Evolutionary conservation across 768 basidiomycete genomes (phyloP), one percentile per base, ranked within the genome.

Genomic region (Dacryopinax spathularia): DNA sequence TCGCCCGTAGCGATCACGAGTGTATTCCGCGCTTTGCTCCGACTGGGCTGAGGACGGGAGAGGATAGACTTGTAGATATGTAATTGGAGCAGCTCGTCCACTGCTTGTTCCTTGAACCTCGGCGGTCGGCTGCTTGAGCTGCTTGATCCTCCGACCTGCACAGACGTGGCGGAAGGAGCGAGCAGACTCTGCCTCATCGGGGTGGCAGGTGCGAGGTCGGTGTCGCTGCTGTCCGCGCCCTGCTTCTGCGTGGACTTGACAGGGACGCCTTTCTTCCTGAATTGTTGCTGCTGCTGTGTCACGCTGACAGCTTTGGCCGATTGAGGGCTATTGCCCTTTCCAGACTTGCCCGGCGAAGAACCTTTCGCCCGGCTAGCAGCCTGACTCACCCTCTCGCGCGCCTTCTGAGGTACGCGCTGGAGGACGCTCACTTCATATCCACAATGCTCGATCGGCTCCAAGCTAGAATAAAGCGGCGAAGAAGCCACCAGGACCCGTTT

Each of bases 1-100:
- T 98, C 94, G 3, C 94, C 94, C 0, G 94, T 96, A 0, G 91
- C 94, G 41, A 97, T 82, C 44, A 96, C 87, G 68, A 96, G 88
- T 20, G 89, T 91, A 29, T 56, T 56, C 48, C 48, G 22, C 48
- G 64, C 48, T 43, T 13, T 85, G 82, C 1, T 83, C 82, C 12
- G 76, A 69, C 0, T 84, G 84, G 80, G 78, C 16, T 77, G 76
- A 66, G 90, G 87, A 6, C 81, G 79, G 43, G 82, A 83, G 10
- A 87, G 84, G 61, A 97, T 77, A 12, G 87, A 86, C 72, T 94
- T 91, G 67, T 93, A 86, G 33, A 97, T 78, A 72, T 98, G 96
- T 64, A 97, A 79, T 73, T 96, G 93, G 60, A 98, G 75, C 27
- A 96, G 79, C 75, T 98, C 94, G 72, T 98, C 94, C 1, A 98